phyloP scores from a whole-genome alignment of 2,329 filamentous ascomycete species.

The Exutisphaerella laricina region DNA sequence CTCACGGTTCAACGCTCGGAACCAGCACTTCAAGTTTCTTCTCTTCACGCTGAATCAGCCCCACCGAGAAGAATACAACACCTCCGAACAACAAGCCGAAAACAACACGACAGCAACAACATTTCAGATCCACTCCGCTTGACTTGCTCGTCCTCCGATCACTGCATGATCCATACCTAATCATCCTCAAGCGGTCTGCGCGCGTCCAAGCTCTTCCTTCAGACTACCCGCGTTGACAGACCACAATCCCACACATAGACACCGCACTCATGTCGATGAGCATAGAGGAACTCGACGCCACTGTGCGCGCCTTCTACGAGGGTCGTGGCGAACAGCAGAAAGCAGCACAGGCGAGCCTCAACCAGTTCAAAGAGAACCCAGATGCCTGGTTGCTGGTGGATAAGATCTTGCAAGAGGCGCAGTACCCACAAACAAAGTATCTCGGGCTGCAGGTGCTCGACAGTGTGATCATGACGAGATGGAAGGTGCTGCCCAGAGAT shows the following conservation, averaged over 20 bases:
- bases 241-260: slow-evolving; percentile 8
- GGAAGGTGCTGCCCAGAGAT: slow-evolving; percentile 94
- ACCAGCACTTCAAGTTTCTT: no score
- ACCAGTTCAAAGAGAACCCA: slow-evolving; percentile 98
- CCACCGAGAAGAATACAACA: slow-evolving; percentile 5
- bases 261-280: slow-evolving; percentile 55
- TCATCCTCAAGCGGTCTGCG: slow-evolving; percentile 28
- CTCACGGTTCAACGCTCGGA: no score
- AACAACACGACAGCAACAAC: no score
- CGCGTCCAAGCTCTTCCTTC: slow-evolving; percentile 26
- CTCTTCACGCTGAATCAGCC: slow-evolving; percentile 3
- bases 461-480: slow-evolving; percentile 97
- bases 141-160: slow-evolving; percentile 9
- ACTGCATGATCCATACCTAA: slow-evolving; percentile 27
- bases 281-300: slow-evolving; percentile 92
- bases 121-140: slow-evolving; percentile 7
- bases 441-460: slow-evolving; percentile 94
- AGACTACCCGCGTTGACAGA: slow-evolving; percentile 22
- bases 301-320: slow-evolving; percentile 96
- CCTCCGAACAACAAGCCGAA: slow-evolving; percentile 1
- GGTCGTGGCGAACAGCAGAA: slow-evolving; percentile 96
- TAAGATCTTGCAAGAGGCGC: slow-evolving; percentile 88
- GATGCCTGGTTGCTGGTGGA: slow-evolving; percentile 97
- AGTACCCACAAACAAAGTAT: slow-evolving; percentile 95
- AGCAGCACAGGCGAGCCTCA: slow-evolving; percentile 84